phyloP scores from a whole-genome alignment of 2,329 filamentous ascomycete species.

The Pestalotiopsis sp. region DNA sequence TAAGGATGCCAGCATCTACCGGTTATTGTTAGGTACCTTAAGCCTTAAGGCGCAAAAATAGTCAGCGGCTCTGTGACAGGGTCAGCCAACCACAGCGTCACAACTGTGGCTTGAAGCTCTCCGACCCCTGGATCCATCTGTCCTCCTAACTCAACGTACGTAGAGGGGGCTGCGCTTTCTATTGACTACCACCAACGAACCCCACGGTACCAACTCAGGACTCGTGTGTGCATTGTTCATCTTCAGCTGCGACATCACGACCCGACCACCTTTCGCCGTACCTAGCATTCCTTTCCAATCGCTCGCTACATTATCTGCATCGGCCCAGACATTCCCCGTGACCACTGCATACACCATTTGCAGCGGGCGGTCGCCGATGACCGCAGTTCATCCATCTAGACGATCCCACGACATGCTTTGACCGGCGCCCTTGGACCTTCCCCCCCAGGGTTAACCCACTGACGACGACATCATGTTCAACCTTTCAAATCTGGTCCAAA shows the following conservation, averaged over 20 bases:
- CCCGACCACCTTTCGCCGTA: not conserved
- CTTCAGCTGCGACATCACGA: constrained; percentile 2
- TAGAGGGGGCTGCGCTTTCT: not conserved
- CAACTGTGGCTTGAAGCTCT: constrained; percentile 4
- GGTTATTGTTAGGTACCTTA: not conserved
- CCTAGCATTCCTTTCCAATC: not conserved
- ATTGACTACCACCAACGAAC: not conserved
- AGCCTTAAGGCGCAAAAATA: not conserved
- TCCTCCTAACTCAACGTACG: not conserved
- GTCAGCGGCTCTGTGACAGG: not conserved
- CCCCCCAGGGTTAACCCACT: constrained; percentile 25
- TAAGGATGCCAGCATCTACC: not conserved
- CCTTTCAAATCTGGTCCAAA: constrained; percentile 82
- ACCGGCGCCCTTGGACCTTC: constrained; percentile 20
- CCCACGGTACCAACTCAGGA: not conserved
- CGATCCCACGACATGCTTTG: constrained; percentile 10
- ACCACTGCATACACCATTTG: not conserved
- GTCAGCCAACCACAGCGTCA: not conserved
- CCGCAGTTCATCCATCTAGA: constrained; percentile 4
- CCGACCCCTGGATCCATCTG: constrained; percentile 1
- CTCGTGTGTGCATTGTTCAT: constrained; percentile 1
- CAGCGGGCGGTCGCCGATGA: constrained; percentile 1
- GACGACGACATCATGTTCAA: constrained; percentile 52
- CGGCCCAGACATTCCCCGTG: not conserved
- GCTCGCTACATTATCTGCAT: not conserved